Percentiles rank a stretch among this genome's conserved stretches.
Conservation (phyloP, 768 basidiomycete genomes). For the Tricholoma bakamatsutake region DNA sequence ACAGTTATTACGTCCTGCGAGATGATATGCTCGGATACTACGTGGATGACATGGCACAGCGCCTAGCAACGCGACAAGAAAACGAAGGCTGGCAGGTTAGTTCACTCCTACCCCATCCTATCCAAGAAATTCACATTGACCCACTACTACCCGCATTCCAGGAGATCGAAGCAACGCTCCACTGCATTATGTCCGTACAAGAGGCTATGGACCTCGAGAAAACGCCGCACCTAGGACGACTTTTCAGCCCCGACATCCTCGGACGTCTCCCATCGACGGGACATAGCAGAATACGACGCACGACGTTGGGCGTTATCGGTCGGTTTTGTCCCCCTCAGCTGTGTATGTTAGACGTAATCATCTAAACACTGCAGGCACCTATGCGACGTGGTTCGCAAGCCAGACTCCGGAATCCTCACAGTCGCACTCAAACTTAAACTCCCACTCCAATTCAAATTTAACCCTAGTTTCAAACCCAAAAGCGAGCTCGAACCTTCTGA, state of each 20-base stretch:
- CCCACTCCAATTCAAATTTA: neutral
- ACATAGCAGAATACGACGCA: constrained; percentile 62
- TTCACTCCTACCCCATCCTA: neutral
- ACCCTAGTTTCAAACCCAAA: neutral
- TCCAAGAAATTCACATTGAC: neutral
- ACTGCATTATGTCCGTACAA: constrained; percentile 81
- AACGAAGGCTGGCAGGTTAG: constrained; percentile 70
- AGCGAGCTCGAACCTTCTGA: constrained; percentile 38
- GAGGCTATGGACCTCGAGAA: constrained; percentile 69
- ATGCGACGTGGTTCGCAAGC: constrained; percentile 76
- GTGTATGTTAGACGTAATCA: neutral
- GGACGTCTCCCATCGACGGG: constrained; percentile 62
- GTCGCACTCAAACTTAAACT: neutral
- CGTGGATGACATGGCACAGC: constrained; percentile 53
- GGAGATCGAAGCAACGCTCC: constrained; percentile 84
- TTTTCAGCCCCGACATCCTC: constrained; percentile 73
- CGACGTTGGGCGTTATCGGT: constrained; percentile 75
- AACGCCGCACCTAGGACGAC: constrained; percentile 45
- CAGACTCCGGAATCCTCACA: constrained; percentile 15
- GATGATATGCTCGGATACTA: constrained; percentile 76
- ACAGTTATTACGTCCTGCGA: constrained; percentile 82
- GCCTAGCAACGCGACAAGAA: constrained; percentile 39
- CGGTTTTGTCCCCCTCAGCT: constrained; percentile 12
- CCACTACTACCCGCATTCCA: constrained; percentile 21
- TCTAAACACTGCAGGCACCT: constrained; percentile 42